These are phyloP conservation scores for Ceratocystis lukuohia DNA, from an alignment of 2,329 filamentous ascomycete genomes.

Conservation along the genomic window DNA sequence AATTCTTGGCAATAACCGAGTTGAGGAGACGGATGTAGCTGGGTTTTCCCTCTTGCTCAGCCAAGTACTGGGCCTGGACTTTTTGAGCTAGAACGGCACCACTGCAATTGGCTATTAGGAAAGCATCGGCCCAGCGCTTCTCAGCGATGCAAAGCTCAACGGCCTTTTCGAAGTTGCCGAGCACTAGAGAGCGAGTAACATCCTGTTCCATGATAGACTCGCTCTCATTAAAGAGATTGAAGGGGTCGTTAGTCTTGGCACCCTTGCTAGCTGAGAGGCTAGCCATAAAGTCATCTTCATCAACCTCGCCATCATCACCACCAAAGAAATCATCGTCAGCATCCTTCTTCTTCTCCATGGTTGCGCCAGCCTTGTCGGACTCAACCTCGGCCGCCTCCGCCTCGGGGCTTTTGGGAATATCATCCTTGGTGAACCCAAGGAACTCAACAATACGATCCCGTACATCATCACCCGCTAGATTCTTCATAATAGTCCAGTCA, in stretches of 20 bases:
- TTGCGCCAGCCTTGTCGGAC: conserved; percentile 25
- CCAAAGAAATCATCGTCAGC: conserved; percentile 67
- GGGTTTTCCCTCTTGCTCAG: conserved; percentile 65
- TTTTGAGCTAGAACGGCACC: conserved; percentile 89
- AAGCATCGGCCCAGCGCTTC: conserved; percentile 84
- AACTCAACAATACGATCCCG: conserved; percentile 76
- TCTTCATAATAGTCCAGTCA: conserved; percentile 91
- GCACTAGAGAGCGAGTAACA: conserved; percentile 76
- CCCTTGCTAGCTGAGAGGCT: conserved; percentile 78
- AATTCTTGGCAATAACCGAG: conserved; percentile 87
- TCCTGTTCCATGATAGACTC: conserved; percentile 73
- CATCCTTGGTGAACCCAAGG: conserved; percentile 65
- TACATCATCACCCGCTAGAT: conserved; percentile 58
- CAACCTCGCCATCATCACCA: conserved; percentile 47
- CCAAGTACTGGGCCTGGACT: conserved; percentile 81
- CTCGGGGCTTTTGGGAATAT: conserved; percentile 26
- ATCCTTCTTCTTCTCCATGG: conserved; percentile 43
- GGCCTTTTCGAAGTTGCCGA: conserved; percentile 82
- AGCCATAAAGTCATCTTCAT: conserved; percentile 75
- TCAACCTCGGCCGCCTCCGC: conserved; percentile 21
- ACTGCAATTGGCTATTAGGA: conserved; percentile 94
- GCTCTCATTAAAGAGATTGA: conserved; percentile 73
- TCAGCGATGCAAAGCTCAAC: conserved; percentile 80
- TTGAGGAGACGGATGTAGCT: conserved; percentile 85
- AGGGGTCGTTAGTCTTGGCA: conserved; percentile 85